Evolutionary conservation across 768 basidiomycete species (phyloP).

Genomic region (Mycena sanguinolenta): DNA sequence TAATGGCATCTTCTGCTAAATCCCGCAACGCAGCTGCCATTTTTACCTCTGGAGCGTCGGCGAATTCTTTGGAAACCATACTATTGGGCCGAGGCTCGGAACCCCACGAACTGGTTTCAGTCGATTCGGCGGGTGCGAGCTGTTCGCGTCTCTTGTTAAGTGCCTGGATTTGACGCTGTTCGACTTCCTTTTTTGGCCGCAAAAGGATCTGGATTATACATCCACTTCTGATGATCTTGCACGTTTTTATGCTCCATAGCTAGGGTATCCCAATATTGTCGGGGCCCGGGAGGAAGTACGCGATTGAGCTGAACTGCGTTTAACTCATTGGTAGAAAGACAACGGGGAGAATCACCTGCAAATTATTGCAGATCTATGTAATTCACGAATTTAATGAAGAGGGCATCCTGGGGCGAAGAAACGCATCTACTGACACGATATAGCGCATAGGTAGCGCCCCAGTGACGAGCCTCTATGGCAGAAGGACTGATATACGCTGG

Average conservation of each 20-base stretch:
- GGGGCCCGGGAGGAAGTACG: conserved; percentile 85
- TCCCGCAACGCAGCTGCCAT: conserved; percentile 86
- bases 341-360: conserved; percentile 80
- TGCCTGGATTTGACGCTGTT: conserved; percentile 73
- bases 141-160: conserved; percentile 58
- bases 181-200: conserved; percentile 76
- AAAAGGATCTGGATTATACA: conserved; percentile 92
- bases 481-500: conserved; percentile 76
- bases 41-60: conserved; percentile 78
- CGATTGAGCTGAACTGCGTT: conserved; percentile 70
- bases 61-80: conserved; percentile 53
- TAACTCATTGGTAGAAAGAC: conserved; percentile 86
- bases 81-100: conserved; percentile 37
- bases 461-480: conserved; percentile 89
- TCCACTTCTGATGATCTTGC: conserved; percentile 83
- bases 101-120: conserved; percentile 30
- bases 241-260: conserved; percentile 76
- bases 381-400: conserved; percentile 46
- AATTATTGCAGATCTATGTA: conserved; percentile 78
- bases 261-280: conserved; percentile 89
- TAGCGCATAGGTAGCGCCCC: conserved; percentile 89
- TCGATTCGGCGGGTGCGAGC: conserved; percentile 14
- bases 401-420: conserved; percentile 26
- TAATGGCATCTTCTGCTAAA: conserved; percentile 84
- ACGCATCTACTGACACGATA: conserved; percentile 77